phyloP scores from a whole-genome alignment of 208 protist genomes.

The Porcisia deanei region DNA sequence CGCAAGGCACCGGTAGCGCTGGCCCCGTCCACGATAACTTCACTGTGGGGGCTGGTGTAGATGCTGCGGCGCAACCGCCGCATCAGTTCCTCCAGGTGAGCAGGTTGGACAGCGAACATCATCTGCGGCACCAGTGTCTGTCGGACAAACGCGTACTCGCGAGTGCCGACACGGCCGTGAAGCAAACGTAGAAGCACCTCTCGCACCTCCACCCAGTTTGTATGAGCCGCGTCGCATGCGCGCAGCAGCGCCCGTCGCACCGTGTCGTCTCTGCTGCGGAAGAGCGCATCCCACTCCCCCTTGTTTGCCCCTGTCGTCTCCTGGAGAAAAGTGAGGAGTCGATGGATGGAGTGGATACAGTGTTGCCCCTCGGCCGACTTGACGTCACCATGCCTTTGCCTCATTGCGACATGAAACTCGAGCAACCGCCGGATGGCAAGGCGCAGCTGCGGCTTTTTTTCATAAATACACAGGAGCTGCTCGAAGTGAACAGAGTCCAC shows the following conservation, averaged over 20 bases:
- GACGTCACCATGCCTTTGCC: slow-evolving; percentile 36
- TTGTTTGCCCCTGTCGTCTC: slow-evolving; percentile 50
- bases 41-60: slow-evolving; percentile 17
- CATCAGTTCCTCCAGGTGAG: slow-evolving; percentile 53
- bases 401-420: slow-evolving; percentile 34
- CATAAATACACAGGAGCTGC: slow-evolving; percentile 43
- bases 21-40: slow-evolving; percentile 24
- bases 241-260: slow-evolving; percentile 56
- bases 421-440: slow-evolving; percentile 34
- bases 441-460: slow-evolving; percentile 68
- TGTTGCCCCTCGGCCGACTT: slow-evolving; percentile 51
- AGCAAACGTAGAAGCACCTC: slow-evolving; percentile 36
- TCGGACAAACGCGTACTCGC: slow-evolving; percentile 50
- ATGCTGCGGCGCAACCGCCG: slow-evolving; percentile 28
- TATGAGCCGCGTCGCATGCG: slow-evolving; percentile 31
- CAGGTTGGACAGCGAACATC: slow-evolving; percentile 35
- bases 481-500: slow-evolving; percentile 37
- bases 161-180: slow-evolving; percentile 49
- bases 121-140: slow-evolving; percentile 45
- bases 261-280: slow-evolving; percentile 69
- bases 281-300: slow-evolving; percentile 70
- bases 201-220: slow-evolving; percentile 42
- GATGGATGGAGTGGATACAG: slow-evolving; percentile 63
- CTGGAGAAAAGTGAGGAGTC: slow-evolving; percentile 66
- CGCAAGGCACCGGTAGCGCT: slow-evolving; percentile 43